Conservation (phyloP, 106 monocot species). For the Dendrobium chrysotoxum region DNA sequence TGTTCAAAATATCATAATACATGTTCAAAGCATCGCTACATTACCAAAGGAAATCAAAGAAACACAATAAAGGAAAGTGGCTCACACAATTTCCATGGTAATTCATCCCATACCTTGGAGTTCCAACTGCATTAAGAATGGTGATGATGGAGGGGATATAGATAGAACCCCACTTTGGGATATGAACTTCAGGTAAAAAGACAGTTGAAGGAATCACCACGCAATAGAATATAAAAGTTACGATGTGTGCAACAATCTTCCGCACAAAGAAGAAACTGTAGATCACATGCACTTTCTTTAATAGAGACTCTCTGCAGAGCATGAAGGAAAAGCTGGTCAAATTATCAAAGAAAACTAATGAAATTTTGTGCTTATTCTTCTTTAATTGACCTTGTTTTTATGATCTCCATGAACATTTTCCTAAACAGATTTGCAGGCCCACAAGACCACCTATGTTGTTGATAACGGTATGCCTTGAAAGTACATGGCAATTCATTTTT, state of each 20-base stretch:
- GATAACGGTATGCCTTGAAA: conserved; percentile 41
- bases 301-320: conserved; percentile 29
- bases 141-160: conserved; percentile 52
- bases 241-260: conserved; percentile 43
- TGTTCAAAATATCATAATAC: not conserved
- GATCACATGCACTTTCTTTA: conserved; percentile 48
- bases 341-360: not conserved
- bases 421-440: conserved; percentile 40
- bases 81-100: not conserved
- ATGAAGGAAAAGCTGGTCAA: conserved; percentile 7
- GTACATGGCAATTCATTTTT: conserved; percentile 41
- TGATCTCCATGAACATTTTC: conserved; percentile 38
- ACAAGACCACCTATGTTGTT: conserved; percentile 45
- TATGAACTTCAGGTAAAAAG: conserved; percentile 33
- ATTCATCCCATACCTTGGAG: conserved; percentile 31
- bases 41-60: too few species aligned
- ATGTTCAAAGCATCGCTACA: too few species aligned
- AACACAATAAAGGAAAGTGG: too few species aligned
- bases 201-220: conserved; percentile 42
- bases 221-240: conserved; percentile 50
- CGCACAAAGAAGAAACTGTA: conserved; percentile 55
- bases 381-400: conserved; percentile 28
- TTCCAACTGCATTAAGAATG: conserved; percentile 44
- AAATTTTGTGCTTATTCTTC: not conserved
- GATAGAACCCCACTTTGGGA: conserved; percentile 45